Evolutionary conservation across 352 stramenopile species (phyloP).

Genomic region (Pythium periplocum): DNA sequence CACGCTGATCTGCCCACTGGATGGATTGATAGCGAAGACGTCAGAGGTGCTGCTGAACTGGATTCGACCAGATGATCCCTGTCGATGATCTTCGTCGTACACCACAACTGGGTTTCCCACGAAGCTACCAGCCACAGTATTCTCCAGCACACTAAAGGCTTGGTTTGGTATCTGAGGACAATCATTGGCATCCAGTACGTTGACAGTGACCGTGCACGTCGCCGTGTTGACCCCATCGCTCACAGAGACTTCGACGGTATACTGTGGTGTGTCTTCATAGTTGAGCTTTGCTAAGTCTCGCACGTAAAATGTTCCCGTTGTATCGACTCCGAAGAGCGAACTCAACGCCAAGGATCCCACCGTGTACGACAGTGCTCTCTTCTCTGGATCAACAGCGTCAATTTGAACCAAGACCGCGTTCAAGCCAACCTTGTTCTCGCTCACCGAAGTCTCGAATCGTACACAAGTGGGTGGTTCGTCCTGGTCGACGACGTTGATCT

Average conservation of each 20-base stretch:
- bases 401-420: slow-evolving; percentile 14
- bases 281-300: slow-evolving; percentile 18
- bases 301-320: slow-evolving; percentile 13
- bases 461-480: slow-evolving; percentile 41
- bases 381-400: slow-evolving; percentile 17
- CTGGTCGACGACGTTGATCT: slow-evolving; percentile 36
- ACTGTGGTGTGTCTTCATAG: slow-evolving; percentile 18
- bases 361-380: slow-evolving; percentile 6
- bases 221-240: slow-evolving; percentile 21
- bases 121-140: slow-evolving; percentile 22
- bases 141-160: slow-evolving; percentile 30
- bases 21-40: slow-evolving; percentile 14
- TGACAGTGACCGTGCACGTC: slow-evolving; percentile 22
- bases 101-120: slow-evolving; percentile 22
- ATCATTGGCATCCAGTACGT: slow-evolving; percentile 44
- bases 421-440: slow-evolving; percentile 25
- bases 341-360: slow-evolving; percentile 1
- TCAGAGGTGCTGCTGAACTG: slow-evolving; percentile 7
- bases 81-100: slow-evolving; percentile 18
- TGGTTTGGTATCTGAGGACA: slow-evolving; percentile 30
- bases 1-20: slow-evolving; percentile 13
- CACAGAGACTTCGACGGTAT: slow-evolving; percentile 12
- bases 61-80: slow-evolving; percentile 15
- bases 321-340: slow-evolving; percentile 8
- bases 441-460: slow-evolving; percentile 12